Evolutionary conservation across 2,329 filamentous ascomycete genomes (phyloP).

Genomic region (Trichoderma polysporum): DNA sequence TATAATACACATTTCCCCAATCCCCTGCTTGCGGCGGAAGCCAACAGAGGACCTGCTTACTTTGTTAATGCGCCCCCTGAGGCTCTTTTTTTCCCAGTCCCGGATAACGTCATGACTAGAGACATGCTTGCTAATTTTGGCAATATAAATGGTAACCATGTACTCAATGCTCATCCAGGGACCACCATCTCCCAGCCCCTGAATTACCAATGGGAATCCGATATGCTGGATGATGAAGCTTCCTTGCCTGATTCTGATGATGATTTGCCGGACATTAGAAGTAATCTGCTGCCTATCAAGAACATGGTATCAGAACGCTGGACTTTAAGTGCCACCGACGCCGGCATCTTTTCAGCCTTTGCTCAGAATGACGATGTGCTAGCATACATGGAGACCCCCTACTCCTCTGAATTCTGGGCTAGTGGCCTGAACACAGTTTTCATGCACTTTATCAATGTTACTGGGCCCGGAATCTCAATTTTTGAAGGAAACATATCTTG

Average conservation of each 20-base stretch:
- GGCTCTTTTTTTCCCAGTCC: neutral
- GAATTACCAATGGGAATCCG: slow-evolving; percentile 29
- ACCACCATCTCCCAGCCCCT: neutral
- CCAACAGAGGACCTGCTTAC: neutral
- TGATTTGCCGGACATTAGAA: slow-evolving; percentile 44
- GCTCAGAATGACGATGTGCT: slow-evolving; percentile 54
- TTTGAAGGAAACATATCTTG: slow-evolving; percentile 82
- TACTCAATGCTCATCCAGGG: neutral
- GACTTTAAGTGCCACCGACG: slow-evolving; percentile 40
- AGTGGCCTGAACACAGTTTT: slow-evolving; percentile 79
- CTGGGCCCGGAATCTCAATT: slow-evolving; percentile 79
- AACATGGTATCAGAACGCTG: slow-evolving; percentile 38
- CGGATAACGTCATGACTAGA: neutral
- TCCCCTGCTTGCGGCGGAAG: slow-evolving; percentile 23
- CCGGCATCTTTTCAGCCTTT: slow-evolving; percentile 51
- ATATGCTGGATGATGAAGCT: slow-evolving; percentile 54
- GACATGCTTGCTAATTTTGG: neutral
- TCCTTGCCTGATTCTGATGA: slow-evolving; percentile 63
- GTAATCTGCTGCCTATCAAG: slow-evolving; percentile 34
- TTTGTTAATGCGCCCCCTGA: neutral
- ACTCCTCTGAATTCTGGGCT: slow-evolving; percentile 74
- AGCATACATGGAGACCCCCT: slow-evolving; percentile 64
- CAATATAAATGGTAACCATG: neutral
- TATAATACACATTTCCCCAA: slow-evolving; percentile 25
- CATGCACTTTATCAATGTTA: slow-evolving; percentile 87